A percentile compares a stretch with the other conserved stretches of the same genome.
These are phyloP conservation scores for Chlorella sp. DNA, from an alignment of 139 green algal species.

Conservation along the genomic window DNA sequence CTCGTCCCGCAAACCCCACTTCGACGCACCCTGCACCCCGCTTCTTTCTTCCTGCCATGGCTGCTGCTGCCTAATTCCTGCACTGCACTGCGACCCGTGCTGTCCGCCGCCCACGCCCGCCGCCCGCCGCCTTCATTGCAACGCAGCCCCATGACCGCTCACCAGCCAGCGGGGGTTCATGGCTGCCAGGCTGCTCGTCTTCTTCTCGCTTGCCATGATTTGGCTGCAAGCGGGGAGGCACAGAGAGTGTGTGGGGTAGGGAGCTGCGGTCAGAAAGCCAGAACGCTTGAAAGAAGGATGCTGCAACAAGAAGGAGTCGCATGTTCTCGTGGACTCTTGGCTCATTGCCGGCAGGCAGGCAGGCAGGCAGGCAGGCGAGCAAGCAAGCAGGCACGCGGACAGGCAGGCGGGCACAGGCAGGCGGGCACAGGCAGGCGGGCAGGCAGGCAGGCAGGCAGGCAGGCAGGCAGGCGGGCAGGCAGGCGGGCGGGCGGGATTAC, in stretches of 20 bases:
- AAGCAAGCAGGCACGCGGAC: neutral
- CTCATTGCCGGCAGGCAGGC: neutral
- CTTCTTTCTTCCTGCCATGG: too few relatives aligned
- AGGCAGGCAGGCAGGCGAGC: neutral
- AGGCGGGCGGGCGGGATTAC: constrained; percentile 4
- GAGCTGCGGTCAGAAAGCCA: neutral
- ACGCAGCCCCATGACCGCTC: neutral
- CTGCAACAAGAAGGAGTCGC: too few relatives aligned
- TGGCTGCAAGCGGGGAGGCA: constrained; percentile 38
- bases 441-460: too few relatives aligned
- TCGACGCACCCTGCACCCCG: too few relatives aligned
- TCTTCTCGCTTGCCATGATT: constrained; percentile 6
- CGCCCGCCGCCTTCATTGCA: too few relatives aligned
- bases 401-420: neutral
- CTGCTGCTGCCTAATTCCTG: too few relatives aligned
- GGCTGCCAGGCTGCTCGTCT: constrained; percentile 53
- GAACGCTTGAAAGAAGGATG: neutral
- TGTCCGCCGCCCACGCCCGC: too few relatives aligned
- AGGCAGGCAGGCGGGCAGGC: too few relatives aligned
- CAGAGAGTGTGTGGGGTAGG: too few relatives aligned
- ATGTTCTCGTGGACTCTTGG: too few relatives aligned
- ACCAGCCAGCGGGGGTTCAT: constrained; percentile 64
- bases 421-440: neutral
- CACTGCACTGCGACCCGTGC: too few relatives aligned
- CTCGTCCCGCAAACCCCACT: too few relatives aligned